These are phyloP conservation scores for Dioszegia crocea DNA, from an alignment of 768 basidiomycete species.

Conservation along the genomic window DNA sequence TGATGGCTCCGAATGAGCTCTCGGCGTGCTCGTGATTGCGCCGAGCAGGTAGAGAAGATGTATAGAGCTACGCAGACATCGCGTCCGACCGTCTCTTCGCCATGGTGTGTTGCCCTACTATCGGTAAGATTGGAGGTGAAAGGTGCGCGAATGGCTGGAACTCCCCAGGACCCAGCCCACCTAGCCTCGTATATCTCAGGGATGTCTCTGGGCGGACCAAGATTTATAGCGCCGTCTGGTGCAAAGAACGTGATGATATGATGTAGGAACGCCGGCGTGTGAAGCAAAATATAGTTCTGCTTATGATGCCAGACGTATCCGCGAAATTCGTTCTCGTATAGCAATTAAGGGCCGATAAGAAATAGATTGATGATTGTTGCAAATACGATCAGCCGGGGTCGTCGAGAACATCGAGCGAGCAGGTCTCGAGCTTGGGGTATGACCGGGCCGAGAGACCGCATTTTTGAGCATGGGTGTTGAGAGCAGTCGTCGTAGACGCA, in stretches of 20 bases:
- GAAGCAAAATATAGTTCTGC: neutral
- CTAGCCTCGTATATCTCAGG: neutral
- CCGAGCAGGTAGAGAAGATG: constrained; percentile 16
- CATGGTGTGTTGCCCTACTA: no score
- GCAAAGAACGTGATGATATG: neutral
- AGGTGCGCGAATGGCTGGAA: neutral
- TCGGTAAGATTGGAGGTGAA: no score
- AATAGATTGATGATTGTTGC: no score
- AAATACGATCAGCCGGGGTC: no score
- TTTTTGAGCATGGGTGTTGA: no score
- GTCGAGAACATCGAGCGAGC: no score
- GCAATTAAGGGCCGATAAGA: no score
- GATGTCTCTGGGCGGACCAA: neutral
- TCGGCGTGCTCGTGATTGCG: constrained; percentile 4
- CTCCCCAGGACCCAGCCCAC: neutral
- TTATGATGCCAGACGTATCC: neutral
- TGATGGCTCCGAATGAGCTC: constrained; percentile 13
- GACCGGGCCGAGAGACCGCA: no score
- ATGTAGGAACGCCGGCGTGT: neutral
- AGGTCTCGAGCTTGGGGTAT: no score
- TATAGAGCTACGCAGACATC: constrained; percentile 13
- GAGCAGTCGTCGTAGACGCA: no score
- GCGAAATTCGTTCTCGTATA: no score
- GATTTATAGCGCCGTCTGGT: neutral
- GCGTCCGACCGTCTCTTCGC: neutral